Evolutionary conservation across 2,329 filamentous ascomycete species (phyloP), one percentile per base, ranked within the genome.

Genomic region (Neofusicoccum sp.): DNA sequence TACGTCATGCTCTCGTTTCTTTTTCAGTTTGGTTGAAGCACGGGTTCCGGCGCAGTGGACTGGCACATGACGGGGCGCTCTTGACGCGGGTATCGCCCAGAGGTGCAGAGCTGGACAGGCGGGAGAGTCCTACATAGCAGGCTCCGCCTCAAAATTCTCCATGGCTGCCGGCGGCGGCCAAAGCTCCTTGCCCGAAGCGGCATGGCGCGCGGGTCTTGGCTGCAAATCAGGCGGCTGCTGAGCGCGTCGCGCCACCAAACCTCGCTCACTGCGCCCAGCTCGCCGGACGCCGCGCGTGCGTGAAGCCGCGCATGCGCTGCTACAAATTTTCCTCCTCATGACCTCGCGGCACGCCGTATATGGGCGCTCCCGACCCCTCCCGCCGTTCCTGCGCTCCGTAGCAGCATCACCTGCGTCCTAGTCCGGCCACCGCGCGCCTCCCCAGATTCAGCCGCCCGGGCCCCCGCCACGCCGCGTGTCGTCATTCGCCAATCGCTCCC

Each of bases 71-170:
- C 22, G 22, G 22, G 22, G 22, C 22, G 22, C 22, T 22, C 22
- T 22, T 22, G 22, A 22, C 22, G 22, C 22, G 22, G 22, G 22
- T 2, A 22, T 22, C 2, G 22, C 22, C 22, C 22, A 22, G 1
- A 22, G 22, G 22, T 22, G 22, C 22, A 22, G 22, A 22, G 22
- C 22, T 22, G 22, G 22, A 22, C 22, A 22, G 22, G 22, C 22
- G 22, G 22, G 22, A 22, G 22, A 22, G 22, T 22, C 22, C 22
- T 22, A 16, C 28, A 28, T 16, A 41, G 31, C 45, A 31, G 54
- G 54, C 54, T 58, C 54, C 54, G 54, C 54, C 36, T 36, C 36
- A 58, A 58, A 58, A 58, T 45, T 58, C 41, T 45, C 41, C 54
- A 45, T 8, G 37, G 37, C 34, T 44, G 52, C 52, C 52, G 52